Evolutionary conservation across 1,284 basidiomycete genomes (phyloP).

Genomic region (Malassezia nana): DNA sequence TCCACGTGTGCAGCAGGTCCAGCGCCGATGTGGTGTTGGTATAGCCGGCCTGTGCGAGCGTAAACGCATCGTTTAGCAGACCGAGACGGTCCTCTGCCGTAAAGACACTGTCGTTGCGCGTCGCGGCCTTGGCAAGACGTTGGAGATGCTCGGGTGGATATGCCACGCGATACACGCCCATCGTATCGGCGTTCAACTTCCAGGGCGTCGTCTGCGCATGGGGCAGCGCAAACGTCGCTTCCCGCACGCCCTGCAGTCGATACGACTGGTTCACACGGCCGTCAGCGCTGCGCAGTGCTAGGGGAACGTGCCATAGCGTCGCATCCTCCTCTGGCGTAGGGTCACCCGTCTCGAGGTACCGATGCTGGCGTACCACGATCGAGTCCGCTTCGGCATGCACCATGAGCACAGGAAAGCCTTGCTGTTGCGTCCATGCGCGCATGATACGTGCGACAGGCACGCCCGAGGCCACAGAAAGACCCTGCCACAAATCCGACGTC

Average conservation of each 20-base stretch:
- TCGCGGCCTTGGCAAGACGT: slow-evolving; percentile 69
- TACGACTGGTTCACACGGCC: slow-evolving; percentile 59
- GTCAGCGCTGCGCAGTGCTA: slow-evolving; percentile 63
- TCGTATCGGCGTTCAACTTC: slow-evolving; percentile 81
- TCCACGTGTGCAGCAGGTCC: slow-evolving; percentile 61
- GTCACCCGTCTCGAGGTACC: slow-evolving; percentile 77
- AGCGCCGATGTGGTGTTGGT: slow-evolving; percentile 66
- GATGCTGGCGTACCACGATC: slow-evolving; percentile 62
- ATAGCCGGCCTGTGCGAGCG: slow-evolving; percentile 70
- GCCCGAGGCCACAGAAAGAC: slow-evolving; percentile 68
- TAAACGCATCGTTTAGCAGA: slow-evolving; percentile 68
- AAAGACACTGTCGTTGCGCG: slow-evolving; percentile 60
- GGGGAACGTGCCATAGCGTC: slow-evolving; percentile 78
- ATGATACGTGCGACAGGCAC: slow-evolving; percentile 71
- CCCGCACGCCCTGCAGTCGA: slow-evolving; percentile 60
- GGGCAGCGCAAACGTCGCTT: slow-evolving; percentile 58
- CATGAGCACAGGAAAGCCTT: slow-evolving; percentile 64
- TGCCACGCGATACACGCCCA: slow-evolving; percentile 79
- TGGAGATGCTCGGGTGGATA: slow-evolving; percentile 72
- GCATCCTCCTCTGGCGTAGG: slow-evolving; percentile 66
- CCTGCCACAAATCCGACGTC: slow-evolving; percentile 80
- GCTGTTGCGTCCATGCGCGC: slow-evolving; percentile 84
- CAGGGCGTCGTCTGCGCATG: slow-evolving; percentile 57
- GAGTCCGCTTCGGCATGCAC: slow-evolving; percentile 63
- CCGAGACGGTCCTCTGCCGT: slow-evolving; percentile 76